These are phyloP conservation scores for Pyrenophora seminiperda DNA, from an alignment of 2,329 filamentous ascomycete species.

Conservation along the genomic window DNA sequence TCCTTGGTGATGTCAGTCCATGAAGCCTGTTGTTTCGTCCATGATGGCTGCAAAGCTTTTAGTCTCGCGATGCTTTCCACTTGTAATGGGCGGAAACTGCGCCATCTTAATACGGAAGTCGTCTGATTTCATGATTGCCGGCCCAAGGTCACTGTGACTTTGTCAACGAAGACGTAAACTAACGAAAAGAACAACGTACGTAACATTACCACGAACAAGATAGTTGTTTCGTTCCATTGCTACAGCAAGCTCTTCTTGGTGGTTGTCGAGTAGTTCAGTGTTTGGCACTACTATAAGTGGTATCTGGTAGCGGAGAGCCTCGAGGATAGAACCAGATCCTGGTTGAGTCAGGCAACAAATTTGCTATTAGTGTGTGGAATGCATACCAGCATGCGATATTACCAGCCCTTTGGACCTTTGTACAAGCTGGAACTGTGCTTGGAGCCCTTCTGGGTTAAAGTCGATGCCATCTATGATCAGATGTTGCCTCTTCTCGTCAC, in stretches of 20 bases:
- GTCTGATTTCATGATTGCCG: constrained; percentile 57
- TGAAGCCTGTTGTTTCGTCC: constrained; percentile 44
- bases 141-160: constrained; percentile 51
- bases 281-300: constrained; percentile 93
- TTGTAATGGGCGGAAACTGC: constrained; percentile 43
- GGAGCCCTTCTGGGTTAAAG: constrained; percentile 67
- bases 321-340: constrained; percentile 91
- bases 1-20: constrained; percentile 27
- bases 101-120: constrained; percentile 39
- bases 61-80: constrained; percentile 43
- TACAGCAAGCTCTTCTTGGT: constrained; percentile 84
- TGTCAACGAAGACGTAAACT: neutral
- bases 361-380: constrained; percentile 3
- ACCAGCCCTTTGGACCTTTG: constrained; percentile 70
- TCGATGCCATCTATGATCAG: constrained; percentile 64
- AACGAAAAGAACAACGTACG: constrained; percentile 55
- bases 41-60: constrained; percentile 45
- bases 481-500: constrained; percentile 9
- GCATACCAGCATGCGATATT: constrained; percentile 84
- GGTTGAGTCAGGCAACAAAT: constrained; percentile 7
- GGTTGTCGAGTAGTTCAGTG: constrained; percentile 78
- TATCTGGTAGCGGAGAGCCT: constrained; percentile 73
- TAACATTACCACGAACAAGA: constrained; percentile 70
- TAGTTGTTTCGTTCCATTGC: constrained; percentile 77
- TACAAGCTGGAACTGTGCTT: constrained; percentile 61